A percentile compares a stretch with the other conserved stretches of the same genome.
phyloP scores from a whole-genome alignment of 1,139 yeast genomes.

The Kazachstania sp. region DNA sequence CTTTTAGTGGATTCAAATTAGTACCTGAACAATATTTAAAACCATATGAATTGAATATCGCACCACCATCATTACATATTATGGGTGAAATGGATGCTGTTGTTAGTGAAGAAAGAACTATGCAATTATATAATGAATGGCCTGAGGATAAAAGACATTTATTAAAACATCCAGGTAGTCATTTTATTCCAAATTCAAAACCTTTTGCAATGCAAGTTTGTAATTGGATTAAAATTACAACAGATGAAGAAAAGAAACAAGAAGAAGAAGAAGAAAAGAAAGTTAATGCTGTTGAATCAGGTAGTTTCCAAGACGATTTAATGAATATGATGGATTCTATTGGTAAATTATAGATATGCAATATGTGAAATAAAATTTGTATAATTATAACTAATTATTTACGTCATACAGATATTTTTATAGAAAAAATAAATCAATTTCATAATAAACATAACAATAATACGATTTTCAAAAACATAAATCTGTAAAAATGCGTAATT shows the following conservation, averaged over 20 bases:
- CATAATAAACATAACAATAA: no score
- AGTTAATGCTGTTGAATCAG: constrained; percentile 2
- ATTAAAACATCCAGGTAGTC: constrained; percentile 77
- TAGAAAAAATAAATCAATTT: no score
- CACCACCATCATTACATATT: constrained; percentile 68
- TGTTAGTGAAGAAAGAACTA: constrained; percentile 62
- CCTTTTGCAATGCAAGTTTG: constrained; percentile 49
- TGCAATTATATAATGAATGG: constrained; percentile 48
- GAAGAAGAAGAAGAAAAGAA: neutral
- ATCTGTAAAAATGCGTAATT: no score
- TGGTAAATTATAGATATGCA: constrained; percentile 16
- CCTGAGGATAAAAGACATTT: constrained; percentile 40
- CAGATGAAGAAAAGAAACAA: neutral
- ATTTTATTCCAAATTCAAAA: constrained; percentile 75
- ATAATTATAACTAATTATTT: neutral
- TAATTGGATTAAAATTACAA: constrained; percentile 39
- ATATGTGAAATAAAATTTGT: neutral
- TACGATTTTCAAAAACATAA: no score
- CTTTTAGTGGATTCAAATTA: constrained; percentile 71
- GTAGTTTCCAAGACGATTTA: constrained; percentile 23
- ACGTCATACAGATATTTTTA: no score
- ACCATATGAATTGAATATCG: constrained; percentile 20
- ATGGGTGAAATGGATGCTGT: constrained; percentile 83
- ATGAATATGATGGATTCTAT: constrained; percentile 25
- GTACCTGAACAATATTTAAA: constrained; percentile 44